Evolutionary conservation across 129 eudicot species (phyloP), one percentile per base, ranked within the genome.

Genomic region (Helichrysum umbraculigerum): DNA sequence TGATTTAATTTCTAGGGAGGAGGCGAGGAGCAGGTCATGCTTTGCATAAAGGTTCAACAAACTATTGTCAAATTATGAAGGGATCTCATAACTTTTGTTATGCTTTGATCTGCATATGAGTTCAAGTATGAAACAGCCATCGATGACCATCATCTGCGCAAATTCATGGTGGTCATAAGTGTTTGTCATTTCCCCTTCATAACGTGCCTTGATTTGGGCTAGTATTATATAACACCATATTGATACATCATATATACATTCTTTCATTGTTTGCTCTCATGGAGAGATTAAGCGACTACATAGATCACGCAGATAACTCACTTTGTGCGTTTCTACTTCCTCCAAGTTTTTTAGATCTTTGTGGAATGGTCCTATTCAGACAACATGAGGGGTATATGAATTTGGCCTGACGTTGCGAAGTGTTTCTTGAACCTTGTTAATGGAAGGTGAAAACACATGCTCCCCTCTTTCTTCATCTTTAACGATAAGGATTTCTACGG

Each of bases 121-220:
- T 51, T 72, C 74, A 35, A 80, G 17, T 66, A 80, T 80, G 70
- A 80, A 80, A 54, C 63, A 54, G 3, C 60, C 79, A 74, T 80
- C 80, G n/a, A 57, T 33, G n/a, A 80, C 76, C 79, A 80, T 73
- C 79, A 66, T 80, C 32, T 67, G 7, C 9, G 83, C 47, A 29
- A 72, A 64, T 22, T 63, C 37, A 59, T 59, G 65, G 2, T 5
- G 33, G 2, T 79, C 74, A 8, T 16, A 11, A 10, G 15, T 20
- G 12, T 20, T 19, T 20, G 1, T 9, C 4, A 3, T 51, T 14
- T 14, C 20, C 33, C 30, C 68, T 6, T n/a, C 44, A 54, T 72
- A 79, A 54, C 69, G 37, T 17, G 32, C 51, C 67, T 2, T 72
- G 25, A 66, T 58, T 51, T 16, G 7, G 47, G 6, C 39, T 54